phyloP scores from a whole-genome alignment of 2,329 filamentous ascomycete genomes.

The Erysiphe pulchra region DNA sequence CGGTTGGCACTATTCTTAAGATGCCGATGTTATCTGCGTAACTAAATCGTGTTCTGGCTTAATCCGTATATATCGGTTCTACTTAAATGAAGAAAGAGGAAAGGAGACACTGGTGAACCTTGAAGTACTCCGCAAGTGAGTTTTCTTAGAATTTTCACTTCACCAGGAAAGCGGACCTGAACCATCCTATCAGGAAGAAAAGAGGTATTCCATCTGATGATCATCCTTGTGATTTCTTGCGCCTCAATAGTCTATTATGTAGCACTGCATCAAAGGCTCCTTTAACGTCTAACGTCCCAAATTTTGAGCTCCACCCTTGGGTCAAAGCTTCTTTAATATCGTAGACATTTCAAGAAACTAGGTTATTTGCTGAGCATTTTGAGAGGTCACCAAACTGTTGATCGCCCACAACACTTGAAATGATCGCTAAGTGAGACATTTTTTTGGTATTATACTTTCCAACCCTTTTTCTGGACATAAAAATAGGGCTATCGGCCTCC shows the following conservation, averaged over 20 bases:
- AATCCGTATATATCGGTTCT: neutral
- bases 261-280: neutral
- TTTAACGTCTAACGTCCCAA: neutral
- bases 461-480: neutral
- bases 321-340: neutral
- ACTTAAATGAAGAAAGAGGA: neutral
- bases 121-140: neutral
- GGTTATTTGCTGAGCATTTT: neutral
- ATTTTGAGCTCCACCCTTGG: neutral
- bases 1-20: neutral
- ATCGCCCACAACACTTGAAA: neutral
- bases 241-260: neutral
- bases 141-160: neutral
- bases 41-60: neutral
- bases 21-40: neutral
- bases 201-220: no score
- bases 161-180: neutral
- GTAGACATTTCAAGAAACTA: neutral
- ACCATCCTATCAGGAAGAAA: neutral
- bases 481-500: neutral
- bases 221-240: neutral
- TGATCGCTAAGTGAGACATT: neutral
- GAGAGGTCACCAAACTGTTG: neutral
- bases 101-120: neutral
- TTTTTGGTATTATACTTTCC: neutral